Evolutionary conservation across 306 rosid species (phyloP).

Genomic region (Cicer cuneatum): DNA sequence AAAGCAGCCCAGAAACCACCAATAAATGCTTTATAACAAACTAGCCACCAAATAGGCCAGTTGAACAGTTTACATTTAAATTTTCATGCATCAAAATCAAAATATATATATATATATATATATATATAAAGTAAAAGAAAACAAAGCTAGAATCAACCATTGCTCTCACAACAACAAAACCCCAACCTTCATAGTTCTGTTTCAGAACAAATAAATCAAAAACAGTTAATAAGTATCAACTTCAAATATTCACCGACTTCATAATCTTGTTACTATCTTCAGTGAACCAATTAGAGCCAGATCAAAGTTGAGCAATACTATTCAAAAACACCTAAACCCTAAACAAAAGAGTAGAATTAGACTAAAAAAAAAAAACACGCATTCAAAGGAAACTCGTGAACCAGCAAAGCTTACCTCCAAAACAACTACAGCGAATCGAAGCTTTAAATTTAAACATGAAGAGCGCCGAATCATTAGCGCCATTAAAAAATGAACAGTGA

Average conservation of each 20-base stretch:
- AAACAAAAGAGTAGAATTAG: conserved; percentile 24
- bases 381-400: neutral
- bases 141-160: conserved; percentile 28
- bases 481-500: conserved; percentile 56
- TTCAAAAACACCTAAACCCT: conserved; percentile 43
- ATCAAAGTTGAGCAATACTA: neutral
- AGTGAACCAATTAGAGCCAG: conserved; percentile 39
- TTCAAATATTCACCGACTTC: conserved; percentile 5
- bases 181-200: conserved; percentile 34
- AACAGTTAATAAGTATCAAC: neutral
- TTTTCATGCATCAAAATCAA: conserved; percentile 4
- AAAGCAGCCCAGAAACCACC: neutral
- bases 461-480: conserved; percentile 63
- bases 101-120: neutral
- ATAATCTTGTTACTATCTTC: conserved; percentile 36
- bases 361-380: neutral
- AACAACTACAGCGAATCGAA: conserved; percentile 54
- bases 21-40: conserved; percentile 32
- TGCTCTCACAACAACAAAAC: conserved; percentile 19
- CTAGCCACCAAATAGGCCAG: conserved; percentile 31
- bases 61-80: conserved; percentile 33
- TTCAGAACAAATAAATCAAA: conserved; percentile 30
- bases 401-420: conserved; percentile 65
- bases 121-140: neutral
- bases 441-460: conserved; percentile 60